Conservation (phyloP, 805 yeast species). For the Ogataea neopini region DNA sequence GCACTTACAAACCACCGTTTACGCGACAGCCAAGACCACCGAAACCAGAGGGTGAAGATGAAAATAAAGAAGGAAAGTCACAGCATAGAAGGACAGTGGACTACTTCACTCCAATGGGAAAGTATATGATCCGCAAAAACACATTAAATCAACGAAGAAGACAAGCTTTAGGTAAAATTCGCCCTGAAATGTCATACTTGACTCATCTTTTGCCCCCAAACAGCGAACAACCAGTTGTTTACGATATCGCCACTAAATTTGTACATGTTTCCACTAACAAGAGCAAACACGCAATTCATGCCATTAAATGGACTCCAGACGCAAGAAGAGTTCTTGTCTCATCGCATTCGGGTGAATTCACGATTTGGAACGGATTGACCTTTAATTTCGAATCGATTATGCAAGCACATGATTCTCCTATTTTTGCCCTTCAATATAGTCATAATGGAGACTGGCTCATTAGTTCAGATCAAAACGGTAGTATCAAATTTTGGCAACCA, state of each 20-base stretch:
- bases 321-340: slow-evolving; percentile 90
- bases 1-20: slow-evolving; percentile 11
- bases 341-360: slow-evolving; percentile 91
- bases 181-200: slow-evolving; percentile 71
- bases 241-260: slow-evolving; percentile 76
- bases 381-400: slow-evolving; percentile 95
- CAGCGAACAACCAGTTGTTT: slow-evolving; percentile 44
- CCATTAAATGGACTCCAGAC: slow-evolving; percentile 96
- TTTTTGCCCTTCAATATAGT: slow-evolving; percentile 75
- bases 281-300: slow-evolving; percentile 85
- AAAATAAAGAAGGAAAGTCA: slow-evolving; percentile 17
- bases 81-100: slow-evolving; percentile 69
- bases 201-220: slow-evolving; percentile 68
- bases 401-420: slow-evolving; percentile 97
- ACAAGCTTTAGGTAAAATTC: slow-evolving; percentile 47
- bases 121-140: slow-evolving; percentile 55
- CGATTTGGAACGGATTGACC: slow-evolving; percentile 94
- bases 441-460: slow-evolving; percentile 94
- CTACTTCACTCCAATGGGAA: slow-evolving; percentile 72
- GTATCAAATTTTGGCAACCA: slow-evolving; percentile 95
- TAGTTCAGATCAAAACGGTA: slow-evolving; percentile 92
- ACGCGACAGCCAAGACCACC: slow-evolving; percentile 12
- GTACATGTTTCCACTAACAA: slow-evolving; percentile 91
- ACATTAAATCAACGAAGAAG: slow-evolving; percentile 40
- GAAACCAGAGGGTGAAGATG: slow-evolving; percentile 16